Conservation (phyloP, 2,329 filamentous ascomycete species). For the Corynespora cassiicola region DNA sequence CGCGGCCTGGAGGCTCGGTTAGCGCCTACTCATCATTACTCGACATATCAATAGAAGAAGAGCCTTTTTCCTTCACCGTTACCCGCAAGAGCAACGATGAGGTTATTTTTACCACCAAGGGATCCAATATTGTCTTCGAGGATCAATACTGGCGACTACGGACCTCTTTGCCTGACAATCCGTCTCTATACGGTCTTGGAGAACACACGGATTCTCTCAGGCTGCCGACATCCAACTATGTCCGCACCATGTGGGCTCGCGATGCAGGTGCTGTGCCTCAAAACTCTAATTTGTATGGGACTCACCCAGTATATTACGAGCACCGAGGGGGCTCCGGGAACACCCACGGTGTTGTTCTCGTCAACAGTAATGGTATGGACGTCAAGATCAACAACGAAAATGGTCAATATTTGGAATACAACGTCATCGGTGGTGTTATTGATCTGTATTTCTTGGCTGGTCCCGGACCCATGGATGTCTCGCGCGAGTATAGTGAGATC, state of each 20-base stretch:
- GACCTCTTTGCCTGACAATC: constrained; percentile 71
- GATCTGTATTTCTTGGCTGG: constrained; percentile 65
- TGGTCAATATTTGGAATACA: constrained; percentile 78
- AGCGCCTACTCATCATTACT: constrained; percentile 51
- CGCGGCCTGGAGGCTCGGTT: constrained; percentile 57
- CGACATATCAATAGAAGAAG: constrained; percentile 59
- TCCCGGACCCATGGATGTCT: constrained; percentile 53
- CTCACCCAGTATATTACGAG: constrained; percentile 77
- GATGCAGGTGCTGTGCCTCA: constrained; percentile 68
- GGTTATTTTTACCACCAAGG: constrained; percentile 73
- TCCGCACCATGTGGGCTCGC: constrained; percentile 73
- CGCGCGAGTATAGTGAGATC: constrained; percentile 56
- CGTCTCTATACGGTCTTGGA: constrained; percentile 77
- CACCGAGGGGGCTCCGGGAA: constrained; percentile 59
- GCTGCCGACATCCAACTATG: constrained; percentile 72
- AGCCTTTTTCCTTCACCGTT: constrained; percentile 73
- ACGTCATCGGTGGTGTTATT: constrained; percentile 76
- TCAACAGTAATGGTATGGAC: constrained; percentile 65
- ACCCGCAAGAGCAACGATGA: constrained; percentile 62
- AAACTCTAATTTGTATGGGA: constrained; percentile 73
- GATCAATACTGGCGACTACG: constrained; percentile 76
- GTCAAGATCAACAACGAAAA: constrained; percentile 72
- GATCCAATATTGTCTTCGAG: constrained; percentile 73
- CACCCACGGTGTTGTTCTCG: constrained; percentile 42
- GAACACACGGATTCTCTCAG: constrained; percentile 75